phyloP scores from a whole-genome alignment of 352 stramenopile genomes.

The Pythium scleroteichum region DNA sequence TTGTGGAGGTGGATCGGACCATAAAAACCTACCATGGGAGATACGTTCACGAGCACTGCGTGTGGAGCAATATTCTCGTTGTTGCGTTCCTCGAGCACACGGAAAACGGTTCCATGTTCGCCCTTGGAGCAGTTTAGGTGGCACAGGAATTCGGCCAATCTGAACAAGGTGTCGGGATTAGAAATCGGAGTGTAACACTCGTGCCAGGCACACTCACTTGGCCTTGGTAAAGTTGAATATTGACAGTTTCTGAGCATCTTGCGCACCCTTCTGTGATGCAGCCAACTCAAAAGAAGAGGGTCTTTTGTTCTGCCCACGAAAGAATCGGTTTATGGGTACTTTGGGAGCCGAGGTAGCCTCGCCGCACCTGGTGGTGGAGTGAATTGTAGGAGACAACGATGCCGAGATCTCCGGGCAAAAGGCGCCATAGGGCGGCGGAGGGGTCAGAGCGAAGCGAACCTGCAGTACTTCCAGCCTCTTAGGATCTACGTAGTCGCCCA shows the following conservation, averaged over 20 bases:
- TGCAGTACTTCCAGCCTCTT: not conserved
- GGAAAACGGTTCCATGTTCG: not conserved
- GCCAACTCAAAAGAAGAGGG: no score
- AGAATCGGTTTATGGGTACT: no score
- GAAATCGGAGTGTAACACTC: not conserved
- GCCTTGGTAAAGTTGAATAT: constrained; percentile 68
- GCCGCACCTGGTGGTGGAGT: constrained; percentile 19
- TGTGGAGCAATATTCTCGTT: constrained; percentile 5
- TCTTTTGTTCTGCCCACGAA: not conserved
- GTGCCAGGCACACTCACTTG: constrained; percentile 33
- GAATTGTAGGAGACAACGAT: constrained; percentile 26
- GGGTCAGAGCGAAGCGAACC: constrained; percentile 21
- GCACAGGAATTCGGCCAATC: constrained; percentile 47
- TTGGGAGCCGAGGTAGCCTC: no score
- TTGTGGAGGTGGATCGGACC: no score
- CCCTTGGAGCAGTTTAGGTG: not conserved
- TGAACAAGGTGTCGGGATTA: no score
- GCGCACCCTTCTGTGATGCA: no score
- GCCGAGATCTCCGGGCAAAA: constrained; percentile 9
- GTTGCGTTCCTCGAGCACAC: constrained; percentile 24
- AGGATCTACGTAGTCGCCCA: not conserved
- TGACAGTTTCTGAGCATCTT: no score
- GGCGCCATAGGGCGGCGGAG: constrained; percentile 6
- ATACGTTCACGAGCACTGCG: constrained; percentile 64
- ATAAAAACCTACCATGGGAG: constrained; percentile 50